Percentiles rank a stretch among this genome's conserved stretches.
These are phyloP conservation scores for Anastatica hierochuntica DNA, from an alignment of 345 rosid genomes.

Conservation along the genomic window DNA sequence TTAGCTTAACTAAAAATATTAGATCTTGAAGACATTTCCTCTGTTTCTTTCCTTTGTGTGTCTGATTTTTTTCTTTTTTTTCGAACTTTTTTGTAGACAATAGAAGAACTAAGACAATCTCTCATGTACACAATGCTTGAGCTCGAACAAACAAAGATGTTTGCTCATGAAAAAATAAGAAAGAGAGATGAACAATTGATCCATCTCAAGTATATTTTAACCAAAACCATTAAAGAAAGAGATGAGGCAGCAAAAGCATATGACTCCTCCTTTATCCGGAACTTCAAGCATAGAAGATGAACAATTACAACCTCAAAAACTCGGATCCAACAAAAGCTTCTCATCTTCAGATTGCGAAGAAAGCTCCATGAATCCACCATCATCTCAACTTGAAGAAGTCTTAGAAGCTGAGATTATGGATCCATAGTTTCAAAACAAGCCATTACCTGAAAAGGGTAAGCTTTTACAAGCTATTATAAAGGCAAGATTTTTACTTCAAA, in stretches of 20 bases:
- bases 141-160: conserved; percentile 64
- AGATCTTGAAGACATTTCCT: too few relatives aligned
- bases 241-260: conserved; percentile 65
- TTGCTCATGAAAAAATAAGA: conserved; percentile 64
- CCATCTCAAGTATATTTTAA: conserved; percentile 45
- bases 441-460: conserved; percentile 66
- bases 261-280: conserved; percentile 51
- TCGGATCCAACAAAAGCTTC: conserved; percentile 62
- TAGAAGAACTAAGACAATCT: conserved; percentile 64
- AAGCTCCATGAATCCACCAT: too few relatives aligned
- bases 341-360: conserved; percentile 94
- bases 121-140: conserved; percentile 59
- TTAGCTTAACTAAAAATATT: too few relatives aligned
- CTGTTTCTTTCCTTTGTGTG: too few relatives aligned
- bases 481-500: conserved; percentile 84
- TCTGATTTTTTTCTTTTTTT: too few relatives aligned
- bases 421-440: too few relatives aligned
- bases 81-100: too few relatives aligned
- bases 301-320: conserved; percentile 20
- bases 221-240: conserved; percentile 49
- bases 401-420: too few relatives aligned
- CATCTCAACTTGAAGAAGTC: too few relatives aligned
- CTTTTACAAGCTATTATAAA: conserved; percentile 94
- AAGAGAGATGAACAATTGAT: conserved; percentile 57
- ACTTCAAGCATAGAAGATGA: conserved; percentile 75